phyloP scores from a whole-genome alignment of 2,329 filamentous ascomycete species.

The Myriosclerotinia scirpicola region DNA sequence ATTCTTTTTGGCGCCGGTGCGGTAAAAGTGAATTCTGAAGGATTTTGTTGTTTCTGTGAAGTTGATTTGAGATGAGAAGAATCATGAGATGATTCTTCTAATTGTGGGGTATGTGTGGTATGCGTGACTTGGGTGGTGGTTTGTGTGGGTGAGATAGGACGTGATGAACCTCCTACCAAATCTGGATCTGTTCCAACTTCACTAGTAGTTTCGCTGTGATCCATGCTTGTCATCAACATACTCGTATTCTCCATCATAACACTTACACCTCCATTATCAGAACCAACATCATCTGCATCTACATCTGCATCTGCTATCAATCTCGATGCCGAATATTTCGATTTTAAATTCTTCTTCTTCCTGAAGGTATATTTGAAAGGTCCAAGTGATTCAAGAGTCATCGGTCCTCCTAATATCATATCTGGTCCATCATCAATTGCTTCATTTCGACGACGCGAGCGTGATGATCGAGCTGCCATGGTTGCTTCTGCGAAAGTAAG shows the following conservation, averaged over 20 bases:
- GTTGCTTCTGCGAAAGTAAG: slow-evolving; percentile 25
- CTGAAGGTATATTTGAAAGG: slow-evolving; percentile 28
- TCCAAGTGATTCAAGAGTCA: slow-evolving; percentile 26
- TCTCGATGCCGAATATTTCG: slow-evolving; percentile 9
- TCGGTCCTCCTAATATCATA: slow-evolving; percentile 20
- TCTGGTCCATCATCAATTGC: slow-evolving; percentile 16
- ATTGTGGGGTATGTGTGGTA: slow-evolving; percentile 8
- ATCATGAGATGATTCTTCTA: slow-evolving; percentile 3
- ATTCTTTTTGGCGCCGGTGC: neutral
- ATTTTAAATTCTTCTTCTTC: slow-evolving; percentile 24
- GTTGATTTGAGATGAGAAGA: neutral
- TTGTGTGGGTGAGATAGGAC: slow-evolving; percentile 5
- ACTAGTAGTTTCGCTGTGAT: slow-evolving; percentile 14
- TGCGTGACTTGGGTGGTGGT: neutral
- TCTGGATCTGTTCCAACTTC: slow-evolving; percentile 14
- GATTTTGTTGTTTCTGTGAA: neutral
- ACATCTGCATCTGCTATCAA: slow-evolving; percentile 2
- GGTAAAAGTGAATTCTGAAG: slow-evolving; percentile 4
- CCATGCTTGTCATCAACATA: neutral
- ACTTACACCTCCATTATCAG: neutral
- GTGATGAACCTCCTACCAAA: slow-evolving; percentile 20
- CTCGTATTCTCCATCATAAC: no score
- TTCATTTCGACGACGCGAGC: slow-evolving; percentile 18
- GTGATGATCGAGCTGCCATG: slow-evolving; percentile 24
- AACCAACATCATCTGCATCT: neutral